A percentile compares a stretch with the other conserved stretches of the same genome.
Evolutionary conservation across 78 protist species (phyloP).

Genomic region (Dictyostelium brefeldianum): DNA sequence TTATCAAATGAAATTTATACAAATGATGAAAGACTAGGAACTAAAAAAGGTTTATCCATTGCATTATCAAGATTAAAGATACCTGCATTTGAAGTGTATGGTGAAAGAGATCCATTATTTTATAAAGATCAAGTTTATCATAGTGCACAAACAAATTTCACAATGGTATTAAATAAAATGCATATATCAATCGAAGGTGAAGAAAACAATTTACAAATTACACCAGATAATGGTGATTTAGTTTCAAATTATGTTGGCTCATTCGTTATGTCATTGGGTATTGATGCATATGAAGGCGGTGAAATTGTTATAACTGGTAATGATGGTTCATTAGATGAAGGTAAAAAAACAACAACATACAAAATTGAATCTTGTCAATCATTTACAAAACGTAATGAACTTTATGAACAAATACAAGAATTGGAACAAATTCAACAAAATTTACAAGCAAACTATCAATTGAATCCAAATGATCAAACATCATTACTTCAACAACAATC

Average conservation of each 20-base stretch:
- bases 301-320: background rate
- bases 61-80: constrained; percentile 12
- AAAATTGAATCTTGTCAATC: constrained; percentile 7
- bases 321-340: background rate
- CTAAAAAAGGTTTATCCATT: background rate
- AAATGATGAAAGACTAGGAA: background rate
- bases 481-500: background rate
- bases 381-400: background rate
- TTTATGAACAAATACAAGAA: background rate
- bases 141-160: background rate
- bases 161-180: background rate
- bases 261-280: background rate
- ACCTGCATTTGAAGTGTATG: background rate
- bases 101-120: background rate
- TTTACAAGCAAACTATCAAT: background rate
- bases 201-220: background rate
- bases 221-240: constrained; percentile 3
- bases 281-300: background rate
- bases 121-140: constrained; percentile 13
- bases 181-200: background rate
- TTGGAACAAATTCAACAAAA: background rate
- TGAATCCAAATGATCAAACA: background rate
- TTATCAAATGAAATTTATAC: background rate
- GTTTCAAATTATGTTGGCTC: background rate
- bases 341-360: background rate